Percentiles rank a stretch among this genome's conserved stretches.
Evolutionary conservation across 768 basidiomycete genomes (phyloP).

Genomic region (Russula virescens): DNA sequence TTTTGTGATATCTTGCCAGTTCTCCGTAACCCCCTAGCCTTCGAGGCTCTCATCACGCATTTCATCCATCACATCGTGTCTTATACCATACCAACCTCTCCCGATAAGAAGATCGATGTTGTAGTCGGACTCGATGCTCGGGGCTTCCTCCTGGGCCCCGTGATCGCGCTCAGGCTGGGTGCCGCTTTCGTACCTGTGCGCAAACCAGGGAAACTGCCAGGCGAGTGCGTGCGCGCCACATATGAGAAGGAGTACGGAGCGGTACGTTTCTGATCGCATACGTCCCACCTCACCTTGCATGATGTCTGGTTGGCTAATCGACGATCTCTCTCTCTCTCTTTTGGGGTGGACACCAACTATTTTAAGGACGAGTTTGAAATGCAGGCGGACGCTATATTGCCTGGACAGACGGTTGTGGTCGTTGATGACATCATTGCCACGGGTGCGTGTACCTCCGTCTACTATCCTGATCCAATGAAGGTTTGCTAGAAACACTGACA

Average conservation of each 20-base stretch:
- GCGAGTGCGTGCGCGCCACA: conserved; percentile 60
- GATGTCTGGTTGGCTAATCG: too few species aligned
- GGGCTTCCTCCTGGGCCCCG: conserved; percentile 91
- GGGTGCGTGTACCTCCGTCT: conserved; percentile 42
- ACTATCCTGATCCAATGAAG: neutral
- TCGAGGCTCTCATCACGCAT: conserved; percentile 89
- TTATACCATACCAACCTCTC: conserved; percentile 56
- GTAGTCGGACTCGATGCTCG: conserved; percentile 94
- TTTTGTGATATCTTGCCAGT: conserved; percentile 97
- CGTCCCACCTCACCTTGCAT: too few species aligned
- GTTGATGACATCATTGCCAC: conserved; percentile 97
- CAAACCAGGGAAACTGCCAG: conserved; percentile 94
- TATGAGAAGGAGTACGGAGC: conserved; percentile 92
- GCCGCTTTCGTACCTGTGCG: conserved; percentile 96
- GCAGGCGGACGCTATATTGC: conserved; percentile 78
- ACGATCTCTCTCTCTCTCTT: too few species aligned
- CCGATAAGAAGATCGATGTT: conserved; percentile 73
- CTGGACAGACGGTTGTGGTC: conserved; percentile 79
- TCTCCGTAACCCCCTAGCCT: conserved; percentile 75
- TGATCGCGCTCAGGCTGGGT: conserved; percentile 83
- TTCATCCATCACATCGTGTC: conserved; percentile 81
- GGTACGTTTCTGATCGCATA: conserved; percentile 39
- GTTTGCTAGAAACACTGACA: neutral
- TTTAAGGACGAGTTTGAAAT: conserved; percentile 90
- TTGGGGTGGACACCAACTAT: too few species aligned